Percentiles rank a stretch among this genome's conserved stretches.
These are phyloP conservation scores for Bifiguratus adelaidae DNA, from an alignment of 192 early-diverging fungal genomes.

Conservation along the genomic window DNA sequence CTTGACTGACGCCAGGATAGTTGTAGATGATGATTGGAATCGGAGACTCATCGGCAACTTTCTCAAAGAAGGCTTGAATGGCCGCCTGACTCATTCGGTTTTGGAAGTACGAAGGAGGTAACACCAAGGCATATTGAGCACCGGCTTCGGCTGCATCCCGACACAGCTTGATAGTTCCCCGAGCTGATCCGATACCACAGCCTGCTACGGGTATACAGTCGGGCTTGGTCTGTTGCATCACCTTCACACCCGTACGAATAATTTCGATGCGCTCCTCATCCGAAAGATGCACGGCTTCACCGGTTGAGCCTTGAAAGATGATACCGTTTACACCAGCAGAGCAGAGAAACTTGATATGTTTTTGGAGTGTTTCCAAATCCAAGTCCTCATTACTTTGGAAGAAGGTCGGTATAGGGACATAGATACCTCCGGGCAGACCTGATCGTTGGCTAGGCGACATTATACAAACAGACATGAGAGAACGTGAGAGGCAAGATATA, in stretches of 20 bases:
- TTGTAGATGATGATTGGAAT: slow-evolving; percentile 26
- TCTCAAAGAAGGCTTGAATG: slow-evolving; percentile 6
- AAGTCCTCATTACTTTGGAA: slow-evolving; percentile 25
- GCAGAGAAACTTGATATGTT: slow-evolving; percentile 15
- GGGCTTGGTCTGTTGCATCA: slow-evolving; percentile 9
- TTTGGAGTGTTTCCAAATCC: slow-evolving; percentile 17
- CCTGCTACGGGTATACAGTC: slow-evolving; percentile 13
- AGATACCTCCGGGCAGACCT: slow-evolving; percentile 13
- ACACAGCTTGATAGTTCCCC: slow-evolving; percentile 8
- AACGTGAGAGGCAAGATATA: too few species aligned
- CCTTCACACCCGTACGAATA: slow-evolving; percentile 3
- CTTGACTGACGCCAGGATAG: slow-evolving; percentile 23
- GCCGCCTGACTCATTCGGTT: slow-evolving; percentile 8
- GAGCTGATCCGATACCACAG: slow-evolving; percentile 11
- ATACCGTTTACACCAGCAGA: slow-evolving; percentile 20
- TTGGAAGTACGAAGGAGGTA: slow-evolving; percentile 20
- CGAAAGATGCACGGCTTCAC: slow-evolving; percentile 21
- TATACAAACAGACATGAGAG: too few species aligned
- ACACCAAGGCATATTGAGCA: slow-evolving; percentile 11
- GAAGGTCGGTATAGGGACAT: slow-evolving; percentile 23
- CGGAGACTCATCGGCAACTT: slow-evolving; percentile 18
- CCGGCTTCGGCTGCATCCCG: slow-evolving; percentile 15
- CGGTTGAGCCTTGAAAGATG: slow-evolving; percentile 19
- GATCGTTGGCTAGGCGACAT: too few species aligned
- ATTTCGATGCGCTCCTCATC: slow-evolving; percentile 14